These are phyloP conservation scores for Coemansia sp. DNA, from an alignment of 192 early-diverging fungal genomes.

Conservation along the genomic window DNA sequence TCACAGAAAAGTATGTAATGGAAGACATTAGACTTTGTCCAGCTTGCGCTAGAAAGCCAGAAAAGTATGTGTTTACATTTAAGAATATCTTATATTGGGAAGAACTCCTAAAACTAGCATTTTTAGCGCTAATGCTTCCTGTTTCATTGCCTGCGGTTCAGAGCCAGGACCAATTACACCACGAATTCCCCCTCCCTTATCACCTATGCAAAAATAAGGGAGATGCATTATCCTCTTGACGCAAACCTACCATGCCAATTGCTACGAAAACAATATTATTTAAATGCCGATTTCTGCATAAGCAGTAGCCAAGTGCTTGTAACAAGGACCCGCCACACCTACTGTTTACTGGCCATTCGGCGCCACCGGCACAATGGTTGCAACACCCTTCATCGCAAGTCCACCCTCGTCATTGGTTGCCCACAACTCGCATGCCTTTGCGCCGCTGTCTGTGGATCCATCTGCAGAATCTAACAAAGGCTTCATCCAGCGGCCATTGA, in stretches of 20 bases:
- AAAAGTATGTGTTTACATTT: no score
- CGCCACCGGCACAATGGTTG: conserved; percentile 39
- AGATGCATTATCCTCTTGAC: background rate
- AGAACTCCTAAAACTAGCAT: background rate
- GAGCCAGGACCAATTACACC: no score
- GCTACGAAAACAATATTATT: background rate
- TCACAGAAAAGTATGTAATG: no score
- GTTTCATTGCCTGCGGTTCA: no score
- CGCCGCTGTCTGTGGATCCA: conserved; percentile 21
- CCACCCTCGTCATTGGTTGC: conserved; percentile 62
- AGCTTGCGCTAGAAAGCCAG: no score
- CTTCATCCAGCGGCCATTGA: conserved; percentile 51
- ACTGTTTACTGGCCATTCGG: background rate
- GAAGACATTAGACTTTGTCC: no score
- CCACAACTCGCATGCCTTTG: conserved; percentile 66
- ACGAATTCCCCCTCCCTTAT: no score
- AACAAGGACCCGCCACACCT: background rate
- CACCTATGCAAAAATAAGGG: no score
- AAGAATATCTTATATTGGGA: no score
- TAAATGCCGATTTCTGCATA: background rate
- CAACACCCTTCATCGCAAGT: conserved; percentile 72
- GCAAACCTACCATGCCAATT: background rate
- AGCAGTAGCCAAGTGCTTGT: background rate
- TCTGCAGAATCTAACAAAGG: no score
- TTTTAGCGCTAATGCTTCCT: no score